A percentile compares a stretch with the other conserved stretches of the same genome.
Conservation (phyloP, 805 yeast species). For the Candida stauntonica region DNA sequence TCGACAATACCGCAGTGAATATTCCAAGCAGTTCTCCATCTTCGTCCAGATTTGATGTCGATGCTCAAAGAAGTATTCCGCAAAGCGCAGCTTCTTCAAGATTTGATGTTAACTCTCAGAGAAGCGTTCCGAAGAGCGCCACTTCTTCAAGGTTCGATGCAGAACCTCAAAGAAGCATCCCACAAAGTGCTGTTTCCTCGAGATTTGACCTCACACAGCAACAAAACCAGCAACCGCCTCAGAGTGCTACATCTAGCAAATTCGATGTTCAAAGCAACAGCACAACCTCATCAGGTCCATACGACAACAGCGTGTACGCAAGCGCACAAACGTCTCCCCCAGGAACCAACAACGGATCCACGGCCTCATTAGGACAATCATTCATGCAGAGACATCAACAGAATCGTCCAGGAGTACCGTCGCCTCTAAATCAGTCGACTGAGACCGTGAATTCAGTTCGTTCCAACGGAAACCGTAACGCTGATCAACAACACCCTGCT, state of each 20-base stretch:
- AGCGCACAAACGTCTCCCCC: conserved; percentile 8
- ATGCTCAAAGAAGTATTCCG: conserved; percentile 1
- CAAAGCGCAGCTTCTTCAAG: neutral
- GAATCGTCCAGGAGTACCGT: neutral
- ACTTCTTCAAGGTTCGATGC: conserved; percentile 4
- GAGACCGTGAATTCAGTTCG: neutral
- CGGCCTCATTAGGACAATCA: neutral
- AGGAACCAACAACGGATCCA: neutral
- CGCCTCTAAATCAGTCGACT: neutral
- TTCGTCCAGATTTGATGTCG: neutral
- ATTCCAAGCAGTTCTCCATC: too few relatives aligned
- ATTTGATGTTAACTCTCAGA: neutral
- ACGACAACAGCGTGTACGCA: conserved; percentile 3
- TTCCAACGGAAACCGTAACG: too few relatives aligned
- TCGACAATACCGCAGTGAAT: neutral
- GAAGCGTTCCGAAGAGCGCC: conserved; percentile 3
- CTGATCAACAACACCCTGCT: too few relatives aligned
- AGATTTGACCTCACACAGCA: too few relatives aligned
- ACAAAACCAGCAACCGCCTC: neutral
- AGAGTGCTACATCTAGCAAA: conserved; percentile 2
- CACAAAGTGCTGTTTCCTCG: too few relatives aligned
- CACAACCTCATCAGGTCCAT: neutral
- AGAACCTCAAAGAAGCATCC: too few relatives aligned
- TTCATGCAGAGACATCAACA: neutral
- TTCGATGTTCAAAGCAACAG: neutral